phyloP scores from a whole-genome alignment of 495 filamentous ascomycete genomes.

The Trypethelium eluteriae region DNA sequence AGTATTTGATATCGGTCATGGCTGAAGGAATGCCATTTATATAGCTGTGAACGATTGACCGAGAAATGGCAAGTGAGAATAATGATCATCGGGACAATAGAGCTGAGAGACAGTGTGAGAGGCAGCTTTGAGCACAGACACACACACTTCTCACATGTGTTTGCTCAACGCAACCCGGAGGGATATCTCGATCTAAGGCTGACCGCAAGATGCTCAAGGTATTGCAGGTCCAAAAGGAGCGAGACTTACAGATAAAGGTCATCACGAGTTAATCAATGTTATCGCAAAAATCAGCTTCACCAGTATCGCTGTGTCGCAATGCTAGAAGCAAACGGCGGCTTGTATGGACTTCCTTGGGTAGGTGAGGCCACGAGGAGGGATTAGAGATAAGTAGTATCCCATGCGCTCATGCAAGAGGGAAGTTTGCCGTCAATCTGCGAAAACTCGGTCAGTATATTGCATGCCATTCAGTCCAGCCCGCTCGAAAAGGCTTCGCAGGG shows the following conservation, averaged over 20 bases:
- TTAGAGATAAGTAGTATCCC: not conserved
- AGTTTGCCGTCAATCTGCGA: constrained; percentile 1
- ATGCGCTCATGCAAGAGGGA: not conserved
- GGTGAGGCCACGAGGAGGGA: not conserved
- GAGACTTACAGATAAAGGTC: constrained; percentile 10
- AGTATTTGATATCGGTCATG: not conserved
- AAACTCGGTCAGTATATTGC: not conserved
- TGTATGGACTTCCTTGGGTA: not conserved
- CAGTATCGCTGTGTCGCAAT: not conserved
- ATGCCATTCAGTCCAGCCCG: not conserved
- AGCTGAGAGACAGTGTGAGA: not conserved
- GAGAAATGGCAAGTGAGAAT: not conserved
- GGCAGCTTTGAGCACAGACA: not conserved
- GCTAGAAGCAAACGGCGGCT: not conserved
- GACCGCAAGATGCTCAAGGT: not conserved
- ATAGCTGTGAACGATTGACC: not conserved
- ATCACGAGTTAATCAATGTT: not conserved
- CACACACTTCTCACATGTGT: not conserved
- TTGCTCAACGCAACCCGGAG: not conserved
- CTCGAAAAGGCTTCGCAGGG: not conserved
- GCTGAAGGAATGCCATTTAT: not conserved
- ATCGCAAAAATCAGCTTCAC: not conserved
- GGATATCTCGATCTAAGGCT: not conserved
- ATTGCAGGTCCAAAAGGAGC: not conserved
- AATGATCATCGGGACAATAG: not conserved